Base-by-base conservation (phyloP, 169 alveolate genomes). In the Plasmodium inui region DNA sequence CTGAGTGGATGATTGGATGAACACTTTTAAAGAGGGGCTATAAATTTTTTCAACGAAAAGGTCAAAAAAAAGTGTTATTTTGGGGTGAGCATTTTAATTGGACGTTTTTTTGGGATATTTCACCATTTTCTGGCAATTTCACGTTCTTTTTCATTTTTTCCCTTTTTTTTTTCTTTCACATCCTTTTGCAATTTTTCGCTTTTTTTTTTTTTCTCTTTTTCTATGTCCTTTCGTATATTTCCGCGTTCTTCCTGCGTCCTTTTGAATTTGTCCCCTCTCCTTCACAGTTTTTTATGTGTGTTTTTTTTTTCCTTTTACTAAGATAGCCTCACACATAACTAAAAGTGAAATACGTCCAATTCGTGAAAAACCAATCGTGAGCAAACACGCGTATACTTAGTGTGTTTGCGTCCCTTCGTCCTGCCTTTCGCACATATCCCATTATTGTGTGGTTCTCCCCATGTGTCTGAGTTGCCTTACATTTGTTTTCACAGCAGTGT, bases 301-400 rank as follows among this genome's bases (percentile, higher is more conserved):
- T 50, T 8, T 67, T 19, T 6, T 67, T 67, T 67, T 10, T 67
- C 22, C 22, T 9, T 67, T 26, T 67, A 19, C 32, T 22, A 67
- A 67, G 34, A 67, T 67, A 67, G 12, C n/a, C 76, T 67, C 76
- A 67, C 76, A 67, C 76, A 67, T 67, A 67, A 10, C 34, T 67
- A 22, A 67, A 67, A 22, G 76, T 67, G 76, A 67, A 67, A 19
- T 67, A 67, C 76, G 76, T 67, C 76, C 76, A 22, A 67, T 67
- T 67, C 76, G 76, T 22, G 76, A 67, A 67, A 67, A 19, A 67
- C 76, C 6, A 22, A 67, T 67, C 32, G 32, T 0, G 76, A 37
- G 39, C 76, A 67, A 67, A 22, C 76, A 67, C 39, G 37, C 22
- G 0, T 7, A 7, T 6, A 14, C n/a, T 1, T 22, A 67, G 37